Base-by-base conservation (phyloP, 768 basidiomycete genomes). In the Chalciporus piperatus region DNA sequence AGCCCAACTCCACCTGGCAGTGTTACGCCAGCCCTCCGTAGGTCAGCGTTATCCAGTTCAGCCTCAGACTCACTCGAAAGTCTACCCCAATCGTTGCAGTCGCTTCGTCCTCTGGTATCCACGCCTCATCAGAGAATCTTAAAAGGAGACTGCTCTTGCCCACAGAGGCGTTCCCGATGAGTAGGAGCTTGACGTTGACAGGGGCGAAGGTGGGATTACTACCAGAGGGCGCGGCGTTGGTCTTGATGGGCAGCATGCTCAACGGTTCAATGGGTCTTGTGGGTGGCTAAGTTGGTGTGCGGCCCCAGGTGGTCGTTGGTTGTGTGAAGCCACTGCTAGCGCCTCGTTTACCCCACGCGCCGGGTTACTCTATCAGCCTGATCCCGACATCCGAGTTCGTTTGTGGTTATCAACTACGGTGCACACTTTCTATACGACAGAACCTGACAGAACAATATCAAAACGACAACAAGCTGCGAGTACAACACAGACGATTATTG, bases 41-140 rank as follows among this genome's bases (percentile, higher is more conserved):
- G 14, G 27, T 45, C 45, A 12, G 2, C 27, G 4, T 17, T 25
- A 27, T n/a, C n/a, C 35, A 37, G 5, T 25, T 32, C 20, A 43
- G n/a, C 2, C 22, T 22, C 22, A 22, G 22, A 73, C 86, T 70
- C 70, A 88, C 89, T 57, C 89, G 74, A 70, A 91, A 92, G 67
- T 92, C 89, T 1, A 92, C 89, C 9, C 89, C 85, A 61, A 89
- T 91, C 22, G 89, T 92, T 25, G 89, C 87, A 56, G 83, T 89
- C 42, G 85, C 83, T 70, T 94, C 92, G 64, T 95, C 93, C 66
- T 92, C 89, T 7, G 90, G 85, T 17, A 98, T 73, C 87, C 94
- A 98, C 61, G 92, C 89, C 71, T 96, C 90, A 65, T 98, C 95
- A 3, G 94, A 94, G 75, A 98, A 98, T n/a, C 96, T 81, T 9